These are phyloP conservation scores for Colletotrichum limetticola DNA, from an alignment of 2,329 filamentous ascomycete species.

Conservation along the genomic window DNA sequence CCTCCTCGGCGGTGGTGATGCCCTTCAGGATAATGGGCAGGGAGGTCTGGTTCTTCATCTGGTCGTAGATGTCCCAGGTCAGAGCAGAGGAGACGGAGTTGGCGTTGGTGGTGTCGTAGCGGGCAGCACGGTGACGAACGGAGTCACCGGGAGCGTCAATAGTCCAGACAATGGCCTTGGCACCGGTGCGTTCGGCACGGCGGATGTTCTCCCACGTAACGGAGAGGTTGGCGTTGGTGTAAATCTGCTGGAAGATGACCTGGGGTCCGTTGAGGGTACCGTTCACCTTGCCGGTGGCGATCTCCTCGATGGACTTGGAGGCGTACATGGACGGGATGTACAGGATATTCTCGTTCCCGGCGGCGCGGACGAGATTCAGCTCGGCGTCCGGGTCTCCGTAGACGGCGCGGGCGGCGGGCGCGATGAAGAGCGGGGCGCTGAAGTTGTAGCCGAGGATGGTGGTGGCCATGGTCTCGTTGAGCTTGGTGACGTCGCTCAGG, in stretches of 20 bases:
- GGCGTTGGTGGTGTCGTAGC: conserved; percentile 36
- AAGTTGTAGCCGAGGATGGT: conserved; percentile 59
- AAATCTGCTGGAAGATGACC: conserved; percentile 47
- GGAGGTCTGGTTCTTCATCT: conserved; percentile 44
- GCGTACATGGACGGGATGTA: conserved; percentile 52
- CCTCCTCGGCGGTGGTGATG: conserved; percentile 51
- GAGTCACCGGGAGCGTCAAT: conserved; percentile 44
- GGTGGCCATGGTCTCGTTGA: conserved; percentile 49
- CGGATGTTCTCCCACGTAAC: conserved; percentile 46
- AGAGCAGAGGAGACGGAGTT: conserved; percentile 36
- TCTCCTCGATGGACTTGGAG: conserved; percentile 47
- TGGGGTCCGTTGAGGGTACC: conserved; percentile 40
- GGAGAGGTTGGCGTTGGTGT: conserved; percentile 42
- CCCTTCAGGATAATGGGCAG: conserved; percentile 52
- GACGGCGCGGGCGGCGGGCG: conserved; percentile 55
- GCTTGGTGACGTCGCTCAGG: conserved; percentile 48
- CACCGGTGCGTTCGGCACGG: conserved; percentile 45
- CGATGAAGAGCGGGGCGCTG: conserved; percentile 60
- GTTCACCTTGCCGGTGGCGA: conserved; percentile 42
- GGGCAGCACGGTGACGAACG: conserved; percentile 38
- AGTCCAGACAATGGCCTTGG: conserved; percentile 51
- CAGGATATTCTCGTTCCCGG: conserved; percentile 56
- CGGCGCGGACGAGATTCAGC: conserved; percentile 58
- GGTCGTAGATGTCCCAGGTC: conserved; percentile 40
- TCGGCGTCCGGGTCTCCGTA: conserved; percentile 57